Evolutionary conservation across 2,329 filamentous ascomycete genomes (phyloP).

Genomic region (Massarina eburnea): DNA sequence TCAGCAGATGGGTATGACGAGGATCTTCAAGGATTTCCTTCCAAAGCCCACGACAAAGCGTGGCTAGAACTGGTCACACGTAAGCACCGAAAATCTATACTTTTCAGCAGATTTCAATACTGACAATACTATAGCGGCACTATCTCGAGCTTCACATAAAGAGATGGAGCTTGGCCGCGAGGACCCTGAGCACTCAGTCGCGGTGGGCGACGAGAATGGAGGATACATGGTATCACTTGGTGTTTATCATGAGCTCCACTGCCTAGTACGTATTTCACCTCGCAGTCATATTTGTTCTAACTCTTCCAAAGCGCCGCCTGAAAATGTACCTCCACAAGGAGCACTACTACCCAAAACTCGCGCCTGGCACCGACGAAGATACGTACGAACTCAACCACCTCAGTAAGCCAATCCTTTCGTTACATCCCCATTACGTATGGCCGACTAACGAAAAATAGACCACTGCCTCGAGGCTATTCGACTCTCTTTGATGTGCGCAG

Average conservation of each 20-base stretch:
- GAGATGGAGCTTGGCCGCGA: constrained; percentile 4
- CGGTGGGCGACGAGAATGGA: constrained; percentile 1
- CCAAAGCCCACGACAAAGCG: constrained; percentile 4
- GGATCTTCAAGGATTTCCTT: constrained; percentile 5
- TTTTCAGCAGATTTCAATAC: not conserved
- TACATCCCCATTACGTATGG: not conserved
- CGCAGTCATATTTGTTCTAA: not conserved
- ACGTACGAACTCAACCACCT: constrained; percentile 4
- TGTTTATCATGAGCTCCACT: constrained; percentile 9
- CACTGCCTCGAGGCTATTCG: constrained; percentile 7
- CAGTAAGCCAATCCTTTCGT: not conserved
- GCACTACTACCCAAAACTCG: constrained; percentile 7
- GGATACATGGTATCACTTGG: constrained; percentile 6
- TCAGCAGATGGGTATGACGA: too few relatives aligned
- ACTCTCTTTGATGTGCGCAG: constrained; percentile 6
- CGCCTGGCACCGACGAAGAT: constrained; percentile 1
- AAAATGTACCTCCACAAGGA: constrained; percentile 8
- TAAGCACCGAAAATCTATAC: not conserved
- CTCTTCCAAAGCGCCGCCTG: constrained; percentile 1
- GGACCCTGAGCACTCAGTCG: constrained; percentile 4
- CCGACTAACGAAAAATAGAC: not conserved
- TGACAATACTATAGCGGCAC: not conserved
- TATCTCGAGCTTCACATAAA: constrained; percentile 1
- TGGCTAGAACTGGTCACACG: constrained; percentile 5
- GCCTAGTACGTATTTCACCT: constrained; percentile 1